phyloP scores from a whole-genome alignment of 1,139 yeast genomes.

The Kluyveromyces marxianus region DNA sequence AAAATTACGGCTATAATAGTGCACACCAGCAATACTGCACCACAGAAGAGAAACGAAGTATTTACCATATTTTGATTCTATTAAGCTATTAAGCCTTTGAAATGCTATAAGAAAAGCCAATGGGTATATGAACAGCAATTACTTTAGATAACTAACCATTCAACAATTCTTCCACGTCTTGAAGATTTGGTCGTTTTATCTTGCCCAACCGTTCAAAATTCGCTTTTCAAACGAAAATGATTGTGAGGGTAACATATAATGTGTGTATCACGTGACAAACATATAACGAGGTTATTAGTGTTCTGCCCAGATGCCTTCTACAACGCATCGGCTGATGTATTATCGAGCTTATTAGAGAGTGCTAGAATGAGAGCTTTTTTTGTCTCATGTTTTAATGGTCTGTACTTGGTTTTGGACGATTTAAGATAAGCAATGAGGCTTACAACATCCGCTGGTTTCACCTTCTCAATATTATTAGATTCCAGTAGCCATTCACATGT shows the following conservation, averaged over 20 bases:
- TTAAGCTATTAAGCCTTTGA: not conserved
- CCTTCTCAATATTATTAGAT: not conserved
- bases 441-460: slow-evolving; percentile 8
- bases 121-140: too few species aligned
- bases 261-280: too few species aligned
- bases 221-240: too few species aligned
- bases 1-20: slow-evolving; percentile 3
- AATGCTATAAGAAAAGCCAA: too few species aligned
- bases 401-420: slow-evolving; percentile 14
- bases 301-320: too few species aligned
- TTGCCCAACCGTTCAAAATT: too few species aligned
- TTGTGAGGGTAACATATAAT: too few species aligned
- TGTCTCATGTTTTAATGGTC: slow-evolving; percentile 12
- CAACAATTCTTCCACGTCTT: too few species aligned
- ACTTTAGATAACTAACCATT: too few species aligned
- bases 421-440: slow-evolving; percentile 12
- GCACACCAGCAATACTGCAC: not conserved
- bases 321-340: too few species aligned
- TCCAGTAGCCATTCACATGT: slow-evolving; percentile 20
- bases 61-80: not conserved
- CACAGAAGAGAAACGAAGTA: not conserved
- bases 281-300: too few species aligned
- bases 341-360: not conserved
- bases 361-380: slow-evolving; percentile 11
- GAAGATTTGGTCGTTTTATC: too few species aligned